These are phyloP conservation scores for Chlamydomonas urium DNA, from an alignment of 139 green algal genomes.

Conservation along the genomic window DNA sequence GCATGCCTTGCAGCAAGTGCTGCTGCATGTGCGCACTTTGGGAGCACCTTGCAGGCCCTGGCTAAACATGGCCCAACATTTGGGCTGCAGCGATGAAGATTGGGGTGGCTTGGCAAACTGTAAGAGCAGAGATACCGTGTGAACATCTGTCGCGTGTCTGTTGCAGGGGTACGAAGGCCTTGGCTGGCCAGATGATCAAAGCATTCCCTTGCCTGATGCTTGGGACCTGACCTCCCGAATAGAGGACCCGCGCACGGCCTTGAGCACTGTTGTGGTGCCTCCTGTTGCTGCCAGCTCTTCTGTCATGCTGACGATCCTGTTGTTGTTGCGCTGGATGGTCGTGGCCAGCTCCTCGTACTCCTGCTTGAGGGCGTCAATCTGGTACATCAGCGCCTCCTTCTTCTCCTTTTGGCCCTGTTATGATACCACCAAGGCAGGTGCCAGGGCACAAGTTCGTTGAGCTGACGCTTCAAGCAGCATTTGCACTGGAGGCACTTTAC, in stretches of 20 bases:
- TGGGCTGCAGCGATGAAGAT: too few relatives aligned
- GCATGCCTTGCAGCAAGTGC: too few relatives aligned
- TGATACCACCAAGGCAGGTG: background rate
- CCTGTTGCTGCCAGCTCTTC: slow-evolving; percentile 19
- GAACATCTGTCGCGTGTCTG: too few relatives aligned
- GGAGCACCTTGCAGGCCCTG: too few relatives aligned
- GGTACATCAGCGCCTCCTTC: slow-evolving; percentile 25
- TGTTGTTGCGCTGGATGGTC: slow-evolving; percentile 13
- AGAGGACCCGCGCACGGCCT: background rate
- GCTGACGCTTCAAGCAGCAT: too few relatives aligned
- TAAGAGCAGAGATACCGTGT: too few relatives aligned
- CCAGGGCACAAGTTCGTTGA: background rate
- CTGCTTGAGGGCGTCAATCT: slow-evolving; percentile 38
- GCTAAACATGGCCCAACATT: too few relatives aligned
- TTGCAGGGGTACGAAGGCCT: too few relatives aligned
- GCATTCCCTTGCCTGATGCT: background rate
- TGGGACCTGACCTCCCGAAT: background rate
- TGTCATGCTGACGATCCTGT: slow-evolving; percentile 23
- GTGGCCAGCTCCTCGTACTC: slow-evolving; percentile 22
- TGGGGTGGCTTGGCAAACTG: too few relatives aligned
- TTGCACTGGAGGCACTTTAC: too few relatives aligned
- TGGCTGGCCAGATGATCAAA: too few relatives aligned
- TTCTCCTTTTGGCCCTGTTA: slow-evolving; percentile 41
- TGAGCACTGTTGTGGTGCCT: background rate
- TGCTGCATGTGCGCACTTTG: too few relatives aligned